Conservation (phyloP, 83 land plant genomes). For the Isoetes engelmannii region DNA sequence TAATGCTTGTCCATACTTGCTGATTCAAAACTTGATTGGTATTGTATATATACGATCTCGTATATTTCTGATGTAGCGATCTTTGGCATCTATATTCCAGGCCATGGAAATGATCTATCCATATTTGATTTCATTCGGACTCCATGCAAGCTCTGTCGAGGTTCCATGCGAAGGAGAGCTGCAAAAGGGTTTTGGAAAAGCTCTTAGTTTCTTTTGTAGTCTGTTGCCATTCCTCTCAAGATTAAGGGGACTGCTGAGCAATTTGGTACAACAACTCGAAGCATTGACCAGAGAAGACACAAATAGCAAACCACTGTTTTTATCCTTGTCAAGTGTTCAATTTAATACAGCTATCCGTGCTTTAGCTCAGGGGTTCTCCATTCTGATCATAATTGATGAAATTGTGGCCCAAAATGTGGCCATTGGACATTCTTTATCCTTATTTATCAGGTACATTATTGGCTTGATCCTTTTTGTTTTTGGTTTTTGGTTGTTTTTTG, state of each 20-base stretch:
- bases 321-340: slow-evolving; percentile 26
- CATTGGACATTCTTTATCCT: slow-evolving; percentile 39
- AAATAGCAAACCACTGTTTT: slow-evolving; percentile 22
- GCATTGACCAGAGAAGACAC: slow-evolving; percentile 23
- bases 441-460: slow-evolving; percentile 32
- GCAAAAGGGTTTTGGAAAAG: slow-evolving; percentile 34
- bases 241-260: slow-evolving; percentile 30
- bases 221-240: slow-evolving; percentile 24
- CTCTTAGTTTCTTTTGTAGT: slow-evolving; percentile 29
- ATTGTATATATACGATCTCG: neutral
- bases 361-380: slow-evolving; percentile 31
- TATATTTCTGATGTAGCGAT: neutral
- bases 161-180: slow-evolving; percentile 39
- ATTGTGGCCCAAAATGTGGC: slow-evolving; percentile 33
- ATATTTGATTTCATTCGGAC: slow-evolving; percentile 34
- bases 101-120: slow-evolving; percentile 30
- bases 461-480: too few species aligned
- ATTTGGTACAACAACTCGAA: slow-evolving; percentile 35
- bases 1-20: neutral
- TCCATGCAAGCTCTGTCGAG: slow-evolving; percentile 27
- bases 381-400: slow-evolving; percentile 39
- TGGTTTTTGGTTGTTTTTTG: too few species aligned
- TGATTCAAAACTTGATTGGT: neutral
- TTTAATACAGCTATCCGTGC: slow-evolving; percentile 29
- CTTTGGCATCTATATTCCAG: slow-evolving; percentile 10